Evolutionary conservation across 2,329 filamentous ascomycete species (phyloP).

Genomic region (Fusarium dlaminii): DNA sequence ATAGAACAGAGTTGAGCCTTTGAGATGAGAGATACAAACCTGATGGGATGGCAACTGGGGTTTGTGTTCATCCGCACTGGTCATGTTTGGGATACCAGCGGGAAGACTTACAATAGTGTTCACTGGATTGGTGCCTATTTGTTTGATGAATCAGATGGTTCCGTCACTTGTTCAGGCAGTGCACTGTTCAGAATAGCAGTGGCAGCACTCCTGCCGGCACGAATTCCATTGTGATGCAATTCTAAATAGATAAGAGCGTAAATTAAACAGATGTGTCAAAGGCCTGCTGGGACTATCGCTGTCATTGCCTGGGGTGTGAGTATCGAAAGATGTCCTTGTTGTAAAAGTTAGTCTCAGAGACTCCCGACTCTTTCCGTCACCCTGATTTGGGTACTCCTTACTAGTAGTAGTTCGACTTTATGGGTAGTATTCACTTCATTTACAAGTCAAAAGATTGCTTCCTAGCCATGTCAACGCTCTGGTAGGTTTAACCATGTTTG

Average conservation of each 20-base stretch:
- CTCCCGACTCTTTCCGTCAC: accelerated
- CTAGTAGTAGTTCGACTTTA: accelerated
- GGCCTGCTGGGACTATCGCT: accelerated
- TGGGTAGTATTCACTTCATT: accelerated
- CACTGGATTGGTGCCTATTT: not conserved
- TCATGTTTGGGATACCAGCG: not conserved
- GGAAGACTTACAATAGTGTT: accelerated
- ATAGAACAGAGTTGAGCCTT: accelerated
- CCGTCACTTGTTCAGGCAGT: not conserved
- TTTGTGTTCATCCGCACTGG: not conserved
- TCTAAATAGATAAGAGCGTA: too few relatives aligned
- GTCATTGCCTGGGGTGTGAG: accelerated
- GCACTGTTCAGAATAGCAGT: not conserved
- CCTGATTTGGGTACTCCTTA: accelerated
- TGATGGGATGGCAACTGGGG: accelerated
- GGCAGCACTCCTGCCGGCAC: not conserved
- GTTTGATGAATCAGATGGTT: accelerated
- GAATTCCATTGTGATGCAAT: too few relatives aligned
- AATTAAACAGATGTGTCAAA: too few relatives aligned
- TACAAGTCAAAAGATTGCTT: too few relatives aligned
- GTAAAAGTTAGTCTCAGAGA: accelerated
- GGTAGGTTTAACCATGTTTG: accelerated
- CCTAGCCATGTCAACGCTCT: accelerated
- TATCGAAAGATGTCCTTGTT: too few relatives aligned
- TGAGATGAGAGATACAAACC: not conserved